A percentile compares a stretch with the other conserved stretches of the same genome.
These are phyloP conservation scores for Pseudopithomyces chartarum DNA, from an alignment of 2,329 filamentous ascomycete species.

Conservation along the genomic window DNA sequence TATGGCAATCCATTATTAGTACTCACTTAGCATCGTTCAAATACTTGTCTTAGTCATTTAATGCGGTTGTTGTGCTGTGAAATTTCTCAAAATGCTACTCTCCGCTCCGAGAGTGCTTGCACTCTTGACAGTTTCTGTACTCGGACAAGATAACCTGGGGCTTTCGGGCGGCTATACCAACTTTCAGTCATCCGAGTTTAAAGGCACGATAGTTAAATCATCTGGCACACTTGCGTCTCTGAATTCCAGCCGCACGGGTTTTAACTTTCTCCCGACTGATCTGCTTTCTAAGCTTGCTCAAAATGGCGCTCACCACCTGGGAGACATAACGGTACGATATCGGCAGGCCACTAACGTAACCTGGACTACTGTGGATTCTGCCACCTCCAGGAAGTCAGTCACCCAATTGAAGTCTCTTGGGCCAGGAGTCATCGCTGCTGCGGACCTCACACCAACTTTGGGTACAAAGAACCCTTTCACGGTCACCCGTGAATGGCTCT, in stretches of 20 bases:
- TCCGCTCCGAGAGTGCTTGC: background rate
- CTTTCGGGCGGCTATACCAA: slow-evolving; percentile 21
- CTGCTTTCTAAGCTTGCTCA: slow-evolving; percentile 53
- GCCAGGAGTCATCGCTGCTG: slow-evolving; percentile 43
- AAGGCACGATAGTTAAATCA: slow-evolving; percentile 21
- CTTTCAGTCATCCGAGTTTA: slow-evolving; percentile 17
- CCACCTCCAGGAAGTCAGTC: slow-evolving; percentile 48
- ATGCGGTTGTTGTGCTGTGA: background rate
- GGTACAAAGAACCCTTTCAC: slow-evolving; percentile 45
- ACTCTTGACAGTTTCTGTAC: background rate
- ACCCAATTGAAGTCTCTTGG: slow-evolving; percentile 23
- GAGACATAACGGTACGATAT: slow-evolving; percentile 63
- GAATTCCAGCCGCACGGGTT: slow-evolving; percentile 35
- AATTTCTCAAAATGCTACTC: background rate
- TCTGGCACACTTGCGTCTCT: slow-evolving; percentile 30
- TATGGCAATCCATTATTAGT: background rate
- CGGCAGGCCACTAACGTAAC: slow-evolving; percentile 43
- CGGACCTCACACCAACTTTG: slow-evolving; percentile 52
- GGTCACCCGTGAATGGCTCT: slow-evolving; percentile 59
- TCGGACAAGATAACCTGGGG: slow-evolving; percentile 25
- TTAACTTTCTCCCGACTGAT: slow-evolving; percentile 63
- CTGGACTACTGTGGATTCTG: slow-evolving; percentile 58
- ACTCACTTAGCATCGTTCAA: background rate
- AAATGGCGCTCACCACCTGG: slow-evolving; percentile 63
- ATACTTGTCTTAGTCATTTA: too few species aligned